phyloP scores from a whole-genome alignment of 2,329 filamentous ascomycete species.

The Phoma sp. region DNA sequence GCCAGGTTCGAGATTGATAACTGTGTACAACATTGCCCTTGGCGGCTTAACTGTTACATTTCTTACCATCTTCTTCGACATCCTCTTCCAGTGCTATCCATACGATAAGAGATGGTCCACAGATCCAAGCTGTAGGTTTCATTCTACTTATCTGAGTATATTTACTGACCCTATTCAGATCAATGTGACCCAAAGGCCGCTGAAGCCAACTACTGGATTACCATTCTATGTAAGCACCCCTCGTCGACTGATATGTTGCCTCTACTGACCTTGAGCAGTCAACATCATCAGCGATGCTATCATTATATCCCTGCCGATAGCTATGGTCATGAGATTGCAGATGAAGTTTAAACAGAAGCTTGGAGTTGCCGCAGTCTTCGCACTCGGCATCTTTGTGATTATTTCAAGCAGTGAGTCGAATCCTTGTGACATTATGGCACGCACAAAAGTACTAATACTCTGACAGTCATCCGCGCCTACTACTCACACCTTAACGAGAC shows the following conservation, averaged over 20 bases:
- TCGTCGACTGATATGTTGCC: neutral
- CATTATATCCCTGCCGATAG: conserved; percentile 31
- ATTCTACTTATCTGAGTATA: neutral
- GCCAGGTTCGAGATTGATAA: conserved; percentile 46
- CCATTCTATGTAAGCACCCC: conserved; percentile 25
- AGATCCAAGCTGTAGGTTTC: conserved; percentile 25
- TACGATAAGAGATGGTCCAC: conserved; percentile 38
- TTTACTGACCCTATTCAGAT: conserved; percentile 24
- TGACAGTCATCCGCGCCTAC: conserved; percentile 30
- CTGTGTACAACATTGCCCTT: conserved; percentile 49
- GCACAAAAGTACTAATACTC: conserved; percentile 1
- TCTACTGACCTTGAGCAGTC: conserved; percentile 13
- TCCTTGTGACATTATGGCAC: neutral
- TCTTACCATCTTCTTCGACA: conserved; percentile 49
- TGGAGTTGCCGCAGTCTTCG: conserved; percentile 31
- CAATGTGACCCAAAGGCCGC: conserved; percentile 28
- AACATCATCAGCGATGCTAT: conserved; percentile 33
- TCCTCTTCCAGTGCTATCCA: conserved; percentile 52
- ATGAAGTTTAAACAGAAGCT: conserved; percentile 35
- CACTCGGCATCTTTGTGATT: conserved; percentile 31
- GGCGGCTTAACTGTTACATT: conserved; percentile 42
- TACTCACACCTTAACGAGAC: conserved; percentile 29
- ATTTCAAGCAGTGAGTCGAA: conserved; percentile 33
- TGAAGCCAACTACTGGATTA: conserved; percentile 33
- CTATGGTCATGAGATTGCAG: conserved; percentile 31